A percentile compares a stretch with the other conserved stretches of the same genome.
Evolutionary conservation across 139 green algal genomes (phyloP).

Genomic region (Penium margaritaceum): DNA sequence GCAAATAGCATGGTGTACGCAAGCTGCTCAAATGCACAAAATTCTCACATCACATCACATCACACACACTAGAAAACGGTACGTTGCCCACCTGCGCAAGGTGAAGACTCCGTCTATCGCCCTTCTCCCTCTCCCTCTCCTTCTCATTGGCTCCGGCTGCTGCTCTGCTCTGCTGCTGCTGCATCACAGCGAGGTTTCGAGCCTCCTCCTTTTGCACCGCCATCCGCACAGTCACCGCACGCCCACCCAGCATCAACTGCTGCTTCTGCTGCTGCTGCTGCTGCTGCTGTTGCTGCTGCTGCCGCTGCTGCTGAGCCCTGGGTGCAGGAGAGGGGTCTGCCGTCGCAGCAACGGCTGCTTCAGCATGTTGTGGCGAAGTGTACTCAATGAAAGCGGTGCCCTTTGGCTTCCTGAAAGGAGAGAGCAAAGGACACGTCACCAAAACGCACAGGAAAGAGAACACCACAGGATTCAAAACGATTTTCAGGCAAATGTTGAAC

Average conservation of each 20-base stretch:
- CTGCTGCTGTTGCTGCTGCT: conserved; percentile 1
- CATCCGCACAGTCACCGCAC: conserved; percentile 61
- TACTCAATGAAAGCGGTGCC: conserved; percentile 41
- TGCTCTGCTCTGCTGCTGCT: too few species aligned
- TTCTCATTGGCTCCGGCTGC: too few species aligned
- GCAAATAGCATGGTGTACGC: too few species aligned
- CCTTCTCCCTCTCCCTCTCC: conserved; percentile 25
- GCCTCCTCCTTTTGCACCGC: conserved; percentile 63
- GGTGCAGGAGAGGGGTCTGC: too few species aligned
- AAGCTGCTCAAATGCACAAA: too few species aligned
- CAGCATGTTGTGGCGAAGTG: too few species aligned
- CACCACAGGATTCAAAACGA: too few species aligned
- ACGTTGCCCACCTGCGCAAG: conserved; percentile 79
- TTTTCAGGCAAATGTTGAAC: too few species aligned
- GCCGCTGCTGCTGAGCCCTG: not conserved
- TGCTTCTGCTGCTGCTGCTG: too few species aligned
- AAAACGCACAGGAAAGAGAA: not conserved
- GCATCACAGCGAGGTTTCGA: conserved; percentile 9
- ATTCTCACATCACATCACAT: too few species aligned
- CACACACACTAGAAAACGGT: too few species aligned
- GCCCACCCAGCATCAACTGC: conserved; percentile 56
- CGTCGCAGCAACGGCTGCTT: too few species aligned
- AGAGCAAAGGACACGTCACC: not conserved
- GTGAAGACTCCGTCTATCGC: conserved; percentile 78
- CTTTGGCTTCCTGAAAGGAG: conserved; percentile 18